phyloP scores from a whole-genome alignment of 371 early-diverging fungal species.

The Gilbertella persicaria region DNA sequence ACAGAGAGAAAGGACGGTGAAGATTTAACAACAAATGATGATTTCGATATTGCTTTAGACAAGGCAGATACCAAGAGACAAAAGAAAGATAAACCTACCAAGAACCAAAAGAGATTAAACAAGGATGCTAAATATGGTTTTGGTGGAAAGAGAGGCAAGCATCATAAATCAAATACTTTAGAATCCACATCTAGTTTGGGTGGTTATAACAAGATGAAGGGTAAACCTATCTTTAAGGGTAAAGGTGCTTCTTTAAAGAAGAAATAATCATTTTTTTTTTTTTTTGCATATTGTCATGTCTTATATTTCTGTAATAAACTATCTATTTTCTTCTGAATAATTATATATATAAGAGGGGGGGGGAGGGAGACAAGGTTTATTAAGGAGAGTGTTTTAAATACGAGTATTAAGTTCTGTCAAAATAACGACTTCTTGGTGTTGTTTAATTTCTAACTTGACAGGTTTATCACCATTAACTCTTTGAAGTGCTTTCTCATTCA shows the following conservation, averaged over 20 bases:
- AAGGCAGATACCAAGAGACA: conserved; percentile 50
- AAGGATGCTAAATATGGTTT: conserved; percentile 82
- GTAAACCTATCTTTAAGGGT: conserved; percentile 23
- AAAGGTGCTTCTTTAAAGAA: conserved; percentile 9
- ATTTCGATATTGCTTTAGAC: conserved; percentile 84
- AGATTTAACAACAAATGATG: conserved; percentile 59
- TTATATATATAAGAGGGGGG: background rate
- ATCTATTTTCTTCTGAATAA: too few relatives aligned
- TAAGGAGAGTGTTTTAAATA: conserved; percentile 12
- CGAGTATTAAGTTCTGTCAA: conserved; percentile 38
- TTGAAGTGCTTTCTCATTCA: conserved; percentile 33
- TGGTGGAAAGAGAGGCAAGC: conserved; percentile 81
- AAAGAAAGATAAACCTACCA: conserved; percentile 39
- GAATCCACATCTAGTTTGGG: conserved; percentile 75
- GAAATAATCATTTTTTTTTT: conserved; percentile 5
- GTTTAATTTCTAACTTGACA: conserved; percentile 45
- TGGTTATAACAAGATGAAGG: conserved; percentile 46
- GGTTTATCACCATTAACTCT: conserved; percentile 44
- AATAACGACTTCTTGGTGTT: conserved; percentile 51
- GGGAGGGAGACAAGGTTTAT: background rate
- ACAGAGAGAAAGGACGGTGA: conserved; percentile 62
- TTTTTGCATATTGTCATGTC: background rate
- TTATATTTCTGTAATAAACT: background rate
- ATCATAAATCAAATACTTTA: conserved; percentile 79
- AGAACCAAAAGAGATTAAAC: conserved; percentile 49